Conservation (phyloP, 2,329 filamentous ascomycete species). For the Purpureocillium lavendulum region DNA sequence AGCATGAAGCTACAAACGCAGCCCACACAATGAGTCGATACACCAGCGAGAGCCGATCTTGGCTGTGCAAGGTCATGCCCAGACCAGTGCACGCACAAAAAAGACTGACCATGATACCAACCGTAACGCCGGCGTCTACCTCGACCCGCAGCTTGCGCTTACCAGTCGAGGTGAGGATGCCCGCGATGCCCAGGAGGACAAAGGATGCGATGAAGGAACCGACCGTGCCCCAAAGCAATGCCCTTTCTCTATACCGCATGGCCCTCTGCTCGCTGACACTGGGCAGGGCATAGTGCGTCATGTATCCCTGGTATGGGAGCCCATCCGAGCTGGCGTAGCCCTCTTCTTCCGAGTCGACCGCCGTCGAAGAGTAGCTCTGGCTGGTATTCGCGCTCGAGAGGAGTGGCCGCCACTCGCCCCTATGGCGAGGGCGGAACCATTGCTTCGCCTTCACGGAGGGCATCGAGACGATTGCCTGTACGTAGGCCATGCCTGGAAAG, state of each 20-base stretch:
- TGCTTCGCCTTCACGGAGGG: slow-evolving; percentile 43
- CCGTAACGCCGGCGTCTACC: slow-evolving; percentile 64
- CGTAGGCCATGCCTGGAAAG: slow-evolving; percentile 56
- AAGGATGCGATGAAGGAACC: slow-evolving; percentile 51
- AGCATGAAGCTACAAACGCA: slow-evolving; percentile 26
- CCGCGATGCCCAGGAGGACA: slow-evolving; percentile 55
- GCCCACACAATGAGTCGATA: slow-evolving; percentile 33
- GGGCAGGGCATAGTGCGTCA: slow-evolving; percentile 45
- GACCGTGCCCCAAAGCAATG: slow-evolving; percentile 45
- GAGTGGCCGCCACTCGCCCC: slow-evolving; percentile 15
- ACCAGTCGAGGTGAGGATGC: slow-evolving; percentile 59
- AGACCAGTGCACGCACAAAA: slow-evolving; percentile 55
- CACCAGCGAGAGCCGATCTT: slow-evolving; percentile 31
- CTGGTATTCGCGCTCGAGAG: slow-evolving; percentile 9
- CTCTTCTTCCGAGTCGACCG: slow-evolving; percentile 31
- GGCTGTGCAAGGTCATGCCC: slow-evolving; percentile 46
- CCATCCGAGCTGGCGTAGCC: slow-evolving; percentile 47
- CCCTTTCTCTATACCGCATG: slow-evolving; percentile 40
- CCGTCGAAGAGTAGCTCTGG: slow-evolving; percentile 21
- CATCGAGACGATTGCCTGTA: slow-evolving; percentile 42
- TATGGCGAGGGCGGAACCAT: slow-evolving; percentile 33
- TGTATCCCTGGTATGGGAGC: slow-evolving; percentile 41
- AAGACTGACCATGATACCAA: slow-evolving; percentile 60
- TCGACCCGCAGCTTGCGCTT: slow-evolving; percentile 58
- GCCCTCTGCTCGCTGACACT: slow-evolving; percentile 43